phyloP scores from a whole-genome alignment of 1,284 basidiomycete genomes.

The Schizopora paradoxa region DNA sequence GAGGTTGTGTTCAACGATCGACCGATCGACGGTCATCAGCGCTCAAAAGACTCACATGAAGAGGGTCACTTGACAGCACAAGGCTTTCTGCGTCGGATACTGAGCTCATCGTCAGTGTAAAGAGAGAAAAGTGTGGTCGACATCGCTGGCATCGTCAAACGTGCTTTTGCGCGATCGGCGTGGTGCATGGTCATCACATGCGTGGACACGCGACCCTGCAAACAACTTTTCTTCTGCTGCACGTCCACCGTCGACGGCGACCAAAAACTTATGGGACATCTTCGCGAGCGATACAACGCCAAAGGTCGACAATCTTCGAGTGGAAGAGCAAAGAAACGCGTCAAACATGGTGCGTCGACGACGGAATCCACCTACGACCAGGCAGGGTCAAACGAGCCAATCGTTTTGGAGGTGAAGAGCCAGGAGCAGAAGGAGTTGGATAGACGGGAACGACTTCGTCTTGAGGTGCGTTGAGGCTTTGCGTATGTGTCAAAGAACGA shows the following conservation, averaged over 20 bases:
- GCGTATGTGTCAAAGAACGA: constrained; percentile 4
- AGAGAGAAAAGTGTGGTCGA: neutral
- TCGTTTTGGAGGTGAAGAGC: constrained; percentile 54
- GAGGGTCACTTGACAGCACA: constrained; percentile 13
- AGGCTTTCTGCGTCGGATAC: constrained; percentile 4
- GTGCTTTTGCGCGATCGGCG: no score
- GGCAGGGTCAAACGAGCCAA: constrained; percentile 52
- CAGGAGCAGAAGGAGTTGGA: constrained; percentile 58
- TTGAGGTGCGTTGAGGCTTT: constrained; percentile 45
- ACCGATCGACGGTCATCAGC: neutral
- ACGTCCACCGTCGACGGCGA: neutral
- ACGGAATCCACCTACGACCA: constrained; percentile 16
- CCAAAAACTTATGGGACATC: constrained; percentile 13
- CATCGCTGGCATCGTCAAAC: no score
- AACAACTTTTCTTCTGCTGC: constrained; percentile 1
- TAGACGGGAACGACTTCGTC: constrained; percentile 50
- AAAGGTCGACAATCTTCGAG: constrained; percentile 55
- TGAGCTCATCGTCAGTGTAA: constrained; percentile 4
- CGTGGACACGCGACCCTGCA: no score
- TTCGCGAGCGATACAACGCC: constrained; percentile 47
- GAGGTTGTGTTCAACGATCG: neutral
- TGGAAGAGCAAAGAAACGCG: constrained; percentile 47
- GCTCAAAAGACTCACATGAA: constrained; percentile 8
- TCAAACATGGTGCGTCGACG: constrained; percentile 20
- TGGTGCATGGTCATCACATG: no score